These are phyloP conservation scores for Cryptococcus sp. DNA, from an alignment of 1,284 basidiomycete species.

Conservation along the genomic window DNA sequence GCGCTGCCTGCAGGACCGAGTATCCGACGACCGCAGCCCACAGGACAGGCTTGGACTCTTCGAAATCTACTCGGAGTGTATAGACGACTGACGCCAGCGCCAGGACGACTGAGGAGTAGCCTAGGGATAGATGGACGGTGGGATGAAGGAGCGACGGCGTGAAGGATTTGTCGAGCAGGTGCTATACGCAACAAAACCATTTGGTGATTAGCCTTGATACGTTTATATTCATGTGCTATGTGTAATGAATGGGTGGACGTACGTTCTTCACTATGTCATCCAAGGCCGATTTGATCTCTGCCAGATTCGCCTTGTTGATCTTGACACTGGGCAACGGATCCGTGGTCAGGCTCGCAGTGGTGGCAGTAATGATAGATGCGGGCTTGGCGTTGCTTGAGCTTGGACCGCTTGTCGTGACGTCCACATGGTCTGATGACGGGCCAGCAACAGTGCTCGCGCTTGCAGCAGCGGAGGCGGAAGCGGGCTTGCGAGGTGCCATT, in stretches of 20 bases:
- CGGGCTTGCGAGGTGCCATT: too few species aligned
- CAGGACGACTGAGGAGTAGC: slow-evolving; percentile 78
- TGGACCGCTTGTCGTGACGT: too few species aligned
- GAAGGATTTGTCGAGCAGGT: slow-evolving; percentile 75
- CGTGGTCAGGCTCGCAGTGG: slow-evolving; percentile 23
- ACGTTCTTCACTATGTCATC: slow-evolving; percentile 89
- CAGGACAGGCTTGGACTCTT: slow-evolving; percentile 75
- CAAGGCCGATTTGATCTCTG: slow-evolving; percentile 83
- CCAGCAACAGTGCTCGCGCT: too few species aligned
- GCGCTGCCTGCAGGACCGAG: slow-evolving; percentile 34
- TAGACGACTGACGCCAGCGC: slow-evolving; percentile 78
- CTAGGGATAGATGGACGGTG: slow-evolving; percentile 77
- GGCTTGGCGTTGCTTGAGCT: too few species aligned
- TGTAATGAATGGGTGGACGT: slow-evolving; percentile 46
- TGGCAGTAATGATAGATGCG: background rate
- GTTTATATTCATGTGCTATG: background rate
- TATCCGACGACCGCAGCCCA: slow-evolving; percentile 68
- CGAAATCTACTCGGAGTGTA: slow-evolving; percentile 80
- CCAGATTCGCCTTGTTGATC: slow-evolving; percentile 77
- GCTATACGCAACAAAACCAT: slow-evolving; percentile 56
- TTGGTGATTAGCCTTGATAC: background rate
- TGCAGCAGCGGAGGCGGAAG: too few species aligned
- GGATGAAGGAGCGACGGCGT: slow-evolving; percentile 81
- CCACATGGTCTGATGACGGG: too few species aligned
- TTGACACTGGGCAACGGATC: slow-evolving; percentile 59